These are phyloP conservation scores for Waltergamsia citrina DNA, from an alignment of 2,329 filamentous ascomycete genomes.

Conservation along the genomic window DNA sequence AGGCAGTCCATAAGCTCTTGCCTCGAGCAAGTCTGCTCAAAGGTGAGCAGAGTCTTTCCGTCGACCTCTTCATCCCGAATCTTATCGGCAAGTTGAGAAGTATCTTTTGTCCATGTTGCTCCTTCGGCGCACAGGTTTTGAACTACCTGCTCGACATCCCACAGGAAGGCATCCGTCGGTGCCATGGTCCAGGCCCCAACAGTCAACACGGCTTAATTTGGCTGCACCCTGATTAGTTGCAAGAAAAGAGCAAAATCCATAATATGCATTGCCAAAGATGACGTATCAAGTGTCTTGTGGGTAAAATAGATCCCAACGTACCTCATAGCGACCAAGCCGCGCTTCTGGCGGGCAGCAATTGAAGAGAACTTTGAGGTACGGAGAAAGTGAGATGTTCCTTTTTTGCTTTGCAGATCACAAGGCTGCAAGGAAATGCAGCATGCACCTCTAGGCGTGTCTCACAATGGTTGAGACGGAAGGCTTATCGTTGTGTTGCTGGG, in stretches of 20 bases:
- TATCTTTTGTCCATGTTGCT: slow-evolving; percentile 40
- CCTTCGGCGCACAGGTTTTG: slow-evolving; percentile 50
- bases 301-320: not conserved
- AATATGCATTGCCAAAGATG: no score
- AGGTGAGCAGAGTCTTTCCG: slow-evolving; percentile 53
- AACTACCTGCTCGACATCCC: slow-evolving; percentile 61
- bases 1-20: slow-evolving; percentile 43
- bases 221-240: not conserved
- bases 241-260: not conserved
- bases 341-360: no score
- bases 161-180: slow-evolving; percentile 54
- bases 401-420: no score
- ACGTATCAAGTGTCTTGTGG: no score
- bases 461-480: no score
- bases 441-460: no score
- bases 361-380: no score
- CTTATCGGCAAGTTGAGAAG: slow-evolving; percentile 37
- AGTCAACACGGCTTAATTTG: not conserved
- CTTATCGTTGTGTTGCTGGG: no score
- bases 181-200: not conserved
- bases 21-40: slow-evolving; percentile 38
- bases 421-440: no score
- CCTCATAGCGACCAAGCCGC: slow-evolving; percentile 1
- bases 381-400: no score
- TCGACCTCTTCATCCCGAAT: slow-evolving; percentile 56